These are phyloP conservation scores for Xylaria sp. DNA, from an alignment of 2,329 filamentous ascomycete genomes.

Conservation along the genomic window DNA sequence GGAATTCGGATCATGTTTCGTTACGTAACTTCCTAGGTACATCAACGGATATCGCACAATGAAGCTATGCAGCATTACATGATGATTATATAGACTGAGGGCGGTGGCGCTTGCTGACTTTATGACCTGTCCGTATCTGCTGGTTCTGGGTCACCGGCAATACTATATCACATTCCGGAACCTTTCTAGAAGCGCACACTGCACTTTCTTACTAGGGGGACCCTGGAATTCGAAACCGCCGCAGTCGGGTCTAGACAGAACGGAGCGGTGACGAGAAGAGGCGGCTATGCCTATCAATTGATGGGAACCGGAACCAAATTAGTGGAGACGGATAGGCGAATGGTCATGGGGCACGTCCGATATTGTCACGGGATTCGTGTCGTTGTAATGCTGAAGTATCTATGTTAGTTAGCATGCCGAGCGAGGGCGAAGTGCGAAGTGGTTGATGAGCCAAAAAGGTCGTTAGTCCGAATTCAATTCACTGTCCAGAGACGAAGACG, in stretches of 20 bases:
- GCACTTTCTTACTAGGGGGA: constrained; percentile 4
- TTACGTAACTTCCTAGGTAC: not conserved
- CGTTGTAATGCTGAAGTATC: constrained; percentile 6
- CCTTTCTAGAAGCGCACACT: not conserved
- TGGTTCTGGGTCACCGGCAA: not conserved
- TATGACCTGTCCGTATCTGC: constrained; percentile 7
- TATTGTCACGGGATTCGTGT: constrained; percentile 26
- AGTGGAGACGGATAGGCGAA: constrained; percentile 17
- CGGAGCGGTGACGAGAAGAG: constrained; percentile 28
- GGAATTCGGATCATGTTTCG: not conserved
- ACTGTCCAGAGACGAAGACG: not conserved
- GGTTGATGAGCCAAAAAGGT: not conserved
- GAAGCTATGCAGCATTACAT: not conserved
- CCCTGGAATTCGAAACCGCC: constrained; percentile 1
- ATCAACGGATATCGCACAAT: not conserved
- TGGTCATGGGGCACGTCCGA: constrained; percentile 25
- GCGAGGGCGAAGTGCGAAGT: too few species aligned
- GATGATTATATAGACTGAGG: not conserved
- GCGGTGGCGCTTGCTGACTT: not conserved
- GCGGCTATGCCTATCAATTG: constrained; percentile 11
- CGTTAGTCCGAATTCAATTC: not conserved
- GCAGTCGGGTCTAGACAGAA: constrained; percentile 10
- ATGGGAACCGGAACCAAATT: not conserved
- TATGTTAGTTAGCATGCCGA: too few species aligned
- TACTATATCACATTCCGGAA: not conserved